Percentiles rank a stretch among this genome's conserved stretches.
phyloP scores from a whole-genome alignment of 306 rosid genomes.

The Quercus agrifolia region DNA sequence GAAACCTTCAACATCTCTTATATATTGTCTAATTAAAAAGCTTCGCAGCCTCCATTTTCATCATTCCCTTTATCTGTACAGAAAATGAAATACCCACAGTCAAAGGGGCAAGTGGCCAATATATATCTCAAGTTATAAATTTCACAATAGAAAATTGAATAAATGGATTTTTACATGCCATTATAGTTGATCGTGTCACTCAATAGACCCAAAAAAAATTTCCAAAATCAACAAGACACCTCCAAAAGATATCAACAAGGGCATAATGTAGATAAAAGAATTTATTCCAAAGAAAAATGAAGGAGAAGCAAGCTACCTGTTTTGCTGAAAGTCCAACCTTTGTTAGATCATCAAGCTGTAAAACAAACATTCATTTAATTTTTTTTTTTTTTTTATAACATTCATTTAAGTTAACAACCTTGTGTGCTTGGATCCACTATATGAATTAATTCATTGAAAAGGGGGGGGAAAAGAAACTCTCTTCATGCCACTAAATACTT shows the following conservation, averaged over 20 bases:
- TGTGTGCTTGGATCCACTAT: neutral
- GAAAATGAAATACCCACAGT: neutral
- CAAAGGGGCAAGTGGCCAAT: neutral
- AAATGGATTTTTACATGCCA: neutral
- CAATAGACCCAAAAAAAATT: neutral
- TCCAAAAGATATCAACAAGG: neutral
- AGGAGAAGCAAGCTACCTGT: slow-evolving; percentile 48
- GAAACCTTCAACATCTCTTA: neutral
- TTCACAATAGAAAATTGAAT: no score
- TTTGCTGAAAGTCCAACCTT: slow-evolving; percentile 79
- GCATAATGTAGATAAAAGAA: neutral
- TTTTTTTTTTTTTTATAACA: neutral
- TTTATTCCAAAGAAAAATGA: neutral
- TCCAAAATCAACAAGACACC: neutral
- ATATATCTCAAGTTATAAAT: neutral
- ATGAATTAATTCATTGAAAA: neutral
- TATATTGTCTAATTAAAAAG: slow-evolving; percentile 41
- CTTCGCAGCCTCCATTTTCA: slow-evolving; percentile 56
- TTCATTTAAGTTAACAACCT: neutral
- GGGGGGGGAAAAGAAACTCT: no score
- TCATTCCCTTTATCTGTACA: slow-evolving; percentile 51
- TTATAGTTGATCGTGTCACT: neutral
- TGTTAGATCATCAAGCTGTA: slow-evolving; percentile 79
- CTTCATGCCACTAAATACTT: slow-evolving; percentile 20
- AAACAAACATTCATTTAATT: slow-evolving; percentile 9